Conservation (phyloP, 352 stramenopile species). For the Phytophthora sansomeana region DNA sequence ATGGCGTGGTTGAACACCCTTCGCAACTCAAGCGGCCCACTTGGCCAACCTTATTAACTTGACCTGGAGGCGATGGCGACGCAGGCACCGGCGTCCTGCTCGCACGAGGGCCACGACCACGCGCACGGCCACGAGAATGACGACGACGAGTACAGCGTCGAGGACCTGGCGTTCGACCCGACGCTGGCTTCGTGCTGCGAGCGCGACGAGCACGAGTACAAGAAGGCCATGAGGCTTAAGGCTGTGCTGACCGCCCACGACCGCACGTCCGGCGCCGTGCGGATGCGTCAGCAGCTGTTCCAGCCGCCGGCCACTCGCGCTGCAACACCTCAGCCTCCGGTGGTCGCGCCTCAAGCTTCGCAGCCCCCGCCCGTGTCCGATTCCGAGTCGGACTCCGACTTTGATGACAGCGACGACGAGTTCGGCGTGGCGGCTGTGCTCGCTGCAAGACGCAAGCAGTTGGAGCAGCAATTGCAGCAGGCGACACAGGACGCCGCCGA, state of each 20-base stretch:
- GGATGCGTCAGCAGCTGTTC: constrained; percentile 69
- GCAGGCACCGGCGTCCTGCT: background rate
- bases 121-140: constrained; percentile 29
- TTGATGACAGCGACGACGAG: constrained; percentile 61
- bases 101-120: constrained; percentile 34
- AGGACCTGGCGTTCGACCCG: constrained; percentile 59
- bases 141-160: constrained; percentile 31
- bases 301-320: constrained; percentile 31
- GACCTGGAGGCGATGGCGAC: constrained; percentile 22
- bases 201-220: constrained; percentile 60
- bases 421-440: constrained; percentile 50
- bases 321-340: constrained; percentile 2
- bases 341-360: constrained; percentile 11
- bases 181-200: constrained; percentile 77
- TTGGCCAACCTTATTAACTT: too few species aligned
- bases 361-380: constrained; percentile 11
- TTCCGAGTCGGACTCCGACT: constrained; percentile 39
- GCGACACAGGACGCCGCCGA: constrained; percentile 53
- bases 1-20: background rate
- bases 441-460: constrained; percentile 45
- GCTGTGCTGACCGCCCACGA: constrained; percentile 63
- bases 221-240: constrained; percentile 76
- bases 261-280: constrained; percentile 58
- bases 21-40: constrained; percentile 2
- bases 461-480: constrained; percentile 58